Evolutionary conservation across 495 filamentous ascomycete genomes (phyloP).

Genomic region (Penicillium angulare): DNA sequence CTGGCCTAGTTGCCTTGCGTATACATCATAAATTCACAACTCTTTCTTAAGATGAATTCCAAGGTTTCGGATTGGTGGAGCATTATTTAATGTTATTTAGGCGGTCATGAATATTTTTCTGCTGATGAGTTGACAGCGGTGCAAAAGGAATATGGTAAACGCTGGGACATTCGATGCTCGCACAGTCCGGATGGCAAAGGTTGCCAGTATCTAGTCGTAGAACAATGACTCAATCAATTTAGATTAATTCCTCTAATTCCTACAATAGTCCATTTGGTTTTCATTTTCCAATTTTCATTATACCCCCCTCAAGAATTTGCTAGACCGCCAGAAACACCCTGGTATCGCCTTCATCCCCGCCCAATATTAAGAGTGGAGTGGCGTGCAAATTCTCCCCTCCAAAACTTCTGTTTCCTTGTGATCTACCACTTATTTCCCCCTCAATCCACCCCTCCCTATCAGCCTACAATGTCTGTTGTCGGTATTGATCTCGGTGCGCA

Average conservation of each 20-base stretch:
- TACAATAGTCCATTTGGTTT: not conserved
- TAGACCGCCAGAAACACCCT: conserved; percentile 19
- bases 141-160: conserved; percentile 30
- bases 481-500: conserved; percentile 96
- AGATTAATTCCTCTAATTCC: too few relatives aligned
- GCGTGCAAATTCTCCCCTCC: conserved; percentile 47
- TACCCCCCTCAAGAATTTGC: not conserved
- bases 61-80: too few relatives aligned
- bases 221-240: not conserved
- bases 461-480: conserved; percentile 66
- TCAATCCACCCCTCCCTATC: conserved; percentile 16
- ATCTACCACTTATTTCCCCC: conserved; percentile 14
- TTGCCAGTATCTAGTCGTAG: not conserved
- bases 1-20: too few relatives aligned
- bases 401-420: conserved; percentile 24
- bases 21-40: too few relatives aligned
- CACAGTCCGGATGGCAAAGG: conserved; percentile 13
- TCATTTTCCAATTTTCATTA: not conserved
- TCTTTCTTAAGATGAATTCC: too few relatives aligned
- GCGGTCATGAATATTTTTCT: conserved; percentile 29
- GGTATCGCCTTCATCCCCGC: conserved; percentile 19
- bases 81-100: not conserved
- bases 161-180: conserved; percentile 42
- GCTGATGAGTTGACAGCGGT: conserved; percentile 25
- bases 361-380: conserved; percentile 34